These are phyloP conservation scores for Pyricularia pennisetigena DNA, from an alignment of 2,329 filamentous ascomycete genomes.

Conservation along the genomic window DNA sequence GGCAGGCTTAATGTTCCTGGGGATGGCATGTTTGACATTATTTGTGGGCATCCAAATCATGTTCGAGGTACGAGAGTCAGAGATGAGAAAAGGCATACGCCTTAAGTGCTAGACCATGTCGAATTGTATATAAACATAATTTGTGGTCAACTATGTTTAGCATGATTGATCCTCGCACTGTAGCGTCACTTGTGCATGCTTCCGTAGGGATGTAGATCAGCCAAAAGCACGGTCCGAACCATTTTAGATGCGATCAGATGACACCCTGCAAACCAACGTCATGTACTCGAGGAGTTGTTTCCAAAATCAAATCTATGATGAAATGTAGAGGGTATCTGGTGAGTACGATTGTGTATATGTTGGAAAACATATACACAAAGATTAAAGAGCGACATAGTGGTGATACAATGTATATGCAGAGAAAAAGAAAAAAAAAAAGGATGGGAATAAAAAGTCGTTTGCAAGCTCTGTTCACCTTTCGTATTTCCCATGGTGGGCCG, in stretches of 20 bases:
- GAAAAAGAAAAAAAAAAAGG: background rate
- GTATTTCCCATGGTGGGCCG: background rate
- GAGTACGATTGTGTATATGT: background rate
- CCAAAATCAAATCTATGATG: background rate
- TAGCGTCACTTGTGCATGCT: background rate
- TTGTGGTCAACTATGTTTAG: background rate
- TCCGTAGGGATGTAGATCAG: background rate
- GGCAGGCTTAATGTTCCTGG: constrained; percentile 61
- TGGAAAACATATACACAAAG: background rate
- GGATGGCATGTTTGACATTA: constrained; percentile 59
- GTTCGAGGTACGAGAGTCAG: constrained; percentile 87
- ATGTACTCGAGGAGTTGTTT: background rate
- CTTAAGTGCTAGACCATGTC: constrained; percentile 55
- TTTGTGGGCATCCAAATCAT: constrained; percentile 88
- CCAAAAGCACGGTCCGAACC: background rate
- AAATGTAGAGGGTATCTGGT: background rate
- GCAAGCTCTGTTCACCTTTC: background rate
- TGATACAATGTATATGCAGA: background rate
- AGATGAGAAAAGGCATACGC: constrained; percentile 71
- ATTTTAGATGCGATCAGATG: background rate
- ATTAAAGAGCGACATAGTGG: too few species aligned
- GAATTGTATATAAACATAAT: background rate
- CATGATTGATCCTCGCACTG: background rate
- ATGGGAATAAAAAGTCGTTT: too few species aligned
- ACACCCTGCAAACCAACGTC: background rate